phyloP scores from a whole-genome alignment of 805 yeast genomes.

The Suhomyces sp. region DNA sequence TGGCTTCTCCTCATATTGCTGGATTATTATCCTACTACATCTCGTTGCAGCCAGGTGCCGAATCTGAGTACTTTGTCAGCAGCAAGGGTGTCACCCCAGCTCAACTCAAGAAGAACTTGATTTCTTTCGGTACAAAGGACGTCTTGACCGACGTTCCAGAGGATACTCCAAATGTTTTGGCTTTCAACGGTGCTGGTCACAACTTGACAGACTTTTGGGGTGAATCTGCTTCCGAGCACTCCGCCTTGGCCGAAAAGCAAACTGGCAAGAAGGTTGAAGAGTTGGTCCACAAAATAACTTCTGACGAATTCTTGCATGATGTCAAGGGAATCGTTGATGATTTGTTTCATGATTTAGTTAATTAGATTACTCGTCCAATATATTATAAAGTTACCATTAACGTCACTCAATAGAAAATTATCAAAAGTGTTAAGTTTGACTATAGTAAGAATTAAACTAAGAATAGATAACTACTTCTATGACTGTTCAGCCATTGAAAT shows the following conservation, averaged over 20 bases:
- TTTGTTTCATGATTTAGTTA: conserved; percentile 18
- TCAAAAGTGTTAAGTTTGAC: too few relatives aligned
- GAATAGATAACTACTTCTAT: too few relatives aligned
- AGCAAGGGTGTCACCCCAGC: conserved; percentile 47
- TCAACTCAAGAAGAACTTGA: conserved; percentile 51
- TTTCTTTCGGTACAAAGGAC: conserved; percentile 50
- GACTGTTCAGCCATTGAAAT: too few relatives aligned
- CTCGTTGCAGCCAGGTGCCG: conserved; percentile 51
- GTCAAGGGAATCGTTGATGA: conserved; percentile 25
- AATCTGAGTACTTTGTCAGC: conserved; percentile 44
- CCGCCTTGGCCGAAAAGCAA: background rate
- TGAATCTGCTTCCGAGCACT: conserved; percentile 10
- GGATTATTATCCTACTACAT: conserved; percentile 56
- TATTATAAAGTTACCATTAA: background rate
- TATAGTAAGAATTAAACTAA: too few relatives aligned
- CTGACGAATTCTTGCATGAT: conserved; percentile 20
- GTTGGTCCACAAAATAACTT: conserved; percentile 17
- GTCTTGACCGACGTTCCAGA: conserved; percentile 44
- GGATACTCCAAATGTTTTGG: conserved; percentile 54
- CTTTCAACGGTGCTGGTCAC: conserved; percentile 60
- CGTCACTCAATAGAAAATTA: too few relatives aligned
- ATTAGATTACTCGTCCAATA: background rate
- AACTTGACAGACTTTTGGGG: conserved; percentile 52
- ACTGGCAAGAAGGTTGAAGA: conserved; percentile 19
- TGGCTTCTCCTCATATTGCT: conserved; percentile 61